Evolutionary conservation across 805 yeast species (phyloP).

Genomic region (Diddensiella santjacobensis): DNA sequence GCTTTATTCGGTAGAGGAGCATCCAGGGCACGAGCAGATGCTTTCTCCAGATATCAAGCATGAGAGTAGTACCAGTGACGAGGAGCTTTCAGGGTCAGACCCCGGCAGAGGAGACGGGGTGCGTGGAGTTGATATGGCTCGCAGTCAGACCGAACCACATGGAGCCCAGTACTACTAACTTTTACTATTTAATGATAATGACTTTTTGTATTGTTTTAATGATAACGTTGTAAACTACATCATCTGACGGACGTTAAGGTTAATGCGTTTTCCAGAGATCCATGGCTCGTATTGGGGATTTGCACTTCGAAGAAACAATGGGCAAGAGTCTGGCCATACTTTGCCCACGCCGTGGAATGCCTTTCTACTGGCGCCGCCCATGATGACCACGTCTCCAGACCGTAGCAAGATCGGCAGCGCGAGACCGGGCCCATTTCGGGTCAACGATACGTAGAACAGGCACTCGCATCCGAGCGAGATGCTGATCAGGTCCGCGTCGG

Average conservation of each 20-base stretch:
- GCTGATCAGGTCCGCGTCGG: conserved; percentile 36
- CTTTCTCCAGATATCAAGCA: not conserved
- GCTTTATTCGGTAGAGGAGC: not conserved
- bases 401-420: conserved; percentile 37
- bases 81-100: not conserved
- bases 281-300: conserved; percentile 27
- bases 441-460: conserved; percentile 34
- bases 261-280: conserved; percentile 36
- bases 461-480: conserved; percentile 40
- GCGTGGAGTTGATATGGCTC: conserved; percentile 4
- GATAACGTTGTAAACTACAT: conserved; percentile 6
- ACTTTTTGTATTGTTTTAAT: too few species aligned
- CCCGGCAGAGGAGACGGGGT: too few species aligned
- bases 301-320: conserved; percentile 25
- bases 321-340: conserved; percentile 36
- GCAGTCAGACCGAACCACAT: conserved; percentile 13
- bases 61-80: not conserved
- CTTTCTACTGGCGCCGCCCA: conserved; percentile 39
- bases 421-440: conserved; percentile 1
- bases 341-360: conserved; percentile 44
- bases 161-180: not conserved
- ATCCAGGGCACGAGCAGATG: not conserved
- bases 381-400: conserved; percentile 40
- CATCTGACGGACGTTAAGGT: conserved; percentile 42
- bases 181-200: not conserved